phyloP scores from a whole-genome alignment of 345 rosid genomes.

The Adansonia digitata region DNA sequence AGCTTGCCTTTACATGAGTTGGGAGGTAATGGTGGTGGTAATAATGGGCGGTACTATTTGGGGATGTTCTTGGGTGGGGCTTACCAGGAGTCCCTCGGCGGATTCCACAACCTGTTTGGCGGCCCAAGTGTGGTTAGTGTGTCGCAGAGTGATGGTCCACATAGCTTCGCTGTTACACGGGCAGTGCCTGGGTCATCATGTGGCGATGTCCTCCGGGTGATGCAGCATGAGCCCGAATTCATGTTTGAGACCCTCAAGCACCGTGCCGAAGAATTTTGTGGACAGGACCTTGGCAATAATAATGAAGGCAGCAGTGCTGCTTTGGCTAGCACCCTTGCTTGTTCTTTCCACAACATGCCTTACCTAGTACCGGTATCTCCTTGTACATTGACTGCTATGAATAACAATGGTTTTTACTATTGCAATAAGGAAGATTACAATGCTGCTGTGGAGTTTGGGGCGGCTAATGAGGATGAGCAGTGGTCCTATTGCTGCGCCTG shows the following conservation, averaged over 20 bases:
- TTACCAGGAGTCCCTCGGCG: slow-evolving; percentile 97
- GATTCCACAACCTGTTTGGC: slow-evolving; percentile 88
- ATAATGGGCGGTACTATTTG: slow-evolving; percentile 46
- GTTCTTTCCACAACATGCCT: slow-evolving; percentile 81
- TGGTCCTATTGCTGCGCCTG: slow-evolving; percentile 72
- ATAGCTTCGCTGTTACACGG: slow-evolving; percentile 82
- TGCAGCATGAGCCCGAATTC: slow-evolving; percentile 97
- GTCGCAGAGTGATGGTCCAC: slow-evolving; percentile 87
- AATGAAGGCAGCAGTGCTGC: slow-evolving; percentile 24
- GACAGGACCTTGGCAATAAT: slow-evolving; percentile 25
- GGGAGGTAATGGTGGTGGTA: slow-evolving; percentile 33
- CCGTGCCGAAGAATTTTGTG: slow-evolving; percentile 62
- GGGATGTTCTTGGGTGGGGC: slow-evolving; percentile 99
- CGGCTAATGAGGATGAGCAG: slow-evolving; percentile 52
- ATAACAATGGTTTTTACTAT: slow-evolving; percentile 55
- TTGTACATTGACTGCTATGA: slow-evolving; percentile 57
- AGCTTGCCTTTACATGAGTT: slow-evolving; percentile 87
- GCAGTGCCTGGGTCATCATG: slow-evolving; percentile 82
- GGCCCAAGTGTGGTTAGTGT: slow-evolving; percentile 89
- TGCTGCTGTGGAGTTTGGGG: slow-evolving; percentile 28
- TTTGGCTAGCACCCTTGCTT: slow-evolving; percentile 54
- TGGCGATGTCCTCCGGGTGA: slow-evolving; percentile 83
- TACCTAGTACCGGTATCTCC: slow-evolving; percentile 50
- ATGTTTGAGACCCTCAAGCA: slow-evolving; percentile 92
- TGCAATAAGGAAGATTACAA: slow-evolving; percentile 42